Evolutionary conservation across 345 rosid genomes (phyloP).

Genomic region (Psidium friedrichsthalianum): DNA sequence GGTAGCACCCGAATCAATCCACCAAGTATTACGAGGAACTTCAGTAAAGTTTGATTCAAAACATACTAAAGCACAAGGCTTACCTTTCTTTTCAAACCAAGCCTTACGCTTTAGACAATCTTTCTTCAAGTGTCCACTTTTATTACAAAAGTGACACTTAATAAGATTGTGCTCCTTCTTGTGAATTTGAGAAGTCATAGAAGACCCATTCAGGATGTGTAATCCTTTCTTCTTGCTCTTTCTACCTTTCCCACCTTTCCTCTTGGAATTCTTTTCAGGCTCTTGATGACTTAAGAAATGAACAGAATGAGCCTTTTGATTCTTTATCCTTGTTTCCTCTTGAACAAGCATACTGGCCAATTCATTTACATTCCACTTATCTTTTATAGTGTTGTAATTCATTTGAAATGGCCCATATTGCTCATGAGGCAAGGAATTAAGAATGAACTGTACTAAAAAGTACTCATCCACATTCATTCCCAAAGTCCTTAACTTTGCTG

Average conservation of each 20-base stretch:
- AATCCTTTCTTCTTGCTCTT: background rate
- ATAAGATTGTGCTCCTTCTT: background rate
- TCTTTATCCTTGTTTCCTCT: slow-evolving; percentile 2
- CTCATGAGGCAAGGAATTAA: slow-evolving; percentile 6
- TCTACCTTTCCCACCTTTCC: background rate
- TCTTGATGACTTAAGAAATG: background rate
- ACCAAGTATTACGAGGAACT: too few species aligned
- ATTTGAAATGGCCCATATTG: slow-evolving; percentile 8
- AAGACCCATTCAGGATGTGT: background rate
- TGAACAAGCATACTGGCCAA: background rate
- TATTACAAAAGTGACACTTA: background rate
- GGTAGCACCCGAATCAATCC: background rate
- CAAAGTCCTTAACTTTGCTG: background rate
- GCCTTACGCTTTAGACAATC: background rate
- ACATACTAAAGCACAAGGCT: slow-evolving; percentile 1
- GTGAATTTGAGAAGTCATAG: background rate
- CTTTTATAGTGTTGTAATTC: slow-evolving; percentile 11
- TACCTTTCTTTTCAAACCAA: slow-evolving; percentile 4
- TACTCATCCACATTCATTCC: background rate
- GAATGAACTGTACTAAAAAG: background rate
- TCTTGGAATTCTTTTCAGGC: background rate
- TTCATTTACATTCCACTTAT: slow-evolving; percentile 15
- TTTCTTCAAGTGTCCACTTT: background rate
- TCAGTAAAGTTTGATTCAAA: slow-evolving; percentile 2
- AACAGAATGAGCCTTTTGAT: background rate